Conservation (phyloP, 1,284 basidiomycete species). For the Porphyrellus sp. region DNA sequence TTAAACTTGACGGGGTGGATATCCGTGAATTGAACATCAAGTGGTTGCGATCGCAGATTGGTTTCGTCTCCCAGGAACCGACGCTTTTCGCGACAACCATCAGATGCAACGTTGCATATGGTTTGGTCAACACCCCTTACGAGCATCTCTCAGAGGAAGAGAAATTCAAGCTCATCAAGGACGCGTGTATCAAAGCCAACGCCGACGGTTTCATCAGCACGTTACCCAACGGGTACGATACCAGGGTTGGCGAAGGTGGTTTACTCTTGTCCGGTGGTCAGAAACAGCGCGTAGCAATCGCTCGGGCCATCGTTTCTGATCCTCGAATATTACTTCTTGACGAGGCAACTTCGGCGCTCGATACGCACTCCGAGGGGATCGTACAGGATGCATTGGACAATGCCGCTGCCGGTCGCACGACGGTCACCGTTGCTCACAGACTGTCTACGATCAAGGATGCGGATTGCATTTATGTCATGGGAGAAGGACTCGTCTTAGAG, state of each 20-base stretch:
- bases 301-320: conserved; percentile 91
- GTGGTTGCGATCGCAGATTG: conserved; percentile 78
- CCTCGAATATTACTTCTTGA: conserved; percentile 81
- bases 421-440: conserved; percentile 76
- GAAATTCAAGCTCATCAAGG: conserved; percentile 41
- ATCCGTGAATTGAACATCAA: conserved; percentile 60
- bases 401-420: conserved; percentile 78
- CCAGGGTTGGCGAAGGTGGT: conserved; percentile 85
- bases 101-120: conserved; percentile 86
- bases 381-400: conserved; percentile 96
- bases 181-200: conserved; percentile 72
- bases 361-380: conserved; percentile 87
- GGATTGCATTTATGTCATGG: conserved; percentile 87
- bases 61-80: conserved; percentile 83
- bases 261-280: conserved; percentile 90
- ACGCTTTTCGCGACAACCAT: conserved; percentile 85
- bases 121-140: conserved; percentile 38
- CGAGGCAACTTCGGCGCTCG: conserved; percentile 88
- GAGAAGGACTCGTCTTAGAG: conserved; percentile 80
- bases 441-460: conserved; percentile 80
- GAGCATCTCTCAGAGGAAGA: no score
- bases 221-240: conserved; percentile 84
- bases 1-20: conserved; percentile 54
- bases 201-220: conserved; percentile 84
- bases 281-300: conserved; percentile 92